phyloP scores from a whole-genome alignment of 2,329 filamentous ascomycete genomes.

The Cladosporium sp. region DNA sequence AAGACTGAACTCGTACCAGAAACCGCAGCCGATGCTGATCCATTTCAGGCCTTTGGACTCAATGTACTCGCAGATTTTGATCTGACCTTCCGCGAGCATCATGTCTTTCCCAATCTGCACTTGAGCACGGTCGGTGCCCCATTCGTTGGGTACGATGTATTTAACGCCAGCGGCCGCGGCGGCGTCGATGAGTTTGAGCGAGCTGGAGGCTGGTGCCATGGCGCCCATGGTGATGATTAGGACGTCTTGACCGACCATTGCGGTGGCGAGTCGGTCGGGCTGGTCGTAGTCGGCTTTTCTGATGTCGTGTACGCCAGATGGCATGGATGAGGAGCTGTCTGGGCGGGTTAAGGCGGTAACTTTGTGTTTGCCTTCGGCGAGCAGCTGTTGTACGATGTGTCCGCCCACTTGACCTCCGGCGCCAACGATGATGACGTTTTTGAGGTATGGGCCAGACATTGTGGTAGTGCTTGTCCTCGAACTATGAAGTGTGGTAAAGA shows the following conservation, averaged over 20 bases:
- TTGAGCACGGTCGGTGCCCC: no score
- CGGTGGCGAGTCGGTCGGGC: slow-evolving; percentile 20
- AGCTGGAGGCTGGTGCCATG: slow-evolving; percentile 14
- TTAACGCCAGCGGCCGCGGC: slow-evolving; percentile 27
- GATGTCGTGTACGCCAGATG: slow-evolving; percentile 18
- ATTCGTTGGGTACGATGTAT: slow-evolving; percentile 28
- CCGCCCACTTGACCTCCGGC: slow-evolving; percentile 27
- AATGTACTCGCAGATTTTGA: no score
- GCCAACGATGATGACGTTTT: no score
- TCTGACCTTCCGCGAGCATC: slow-evolving; percentile 21
- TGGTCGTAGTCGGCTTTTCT: slow-evolving; percentile 24
- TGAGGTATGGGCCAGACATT: no score
- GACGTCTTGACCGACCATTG: slow-evolving; percentile 29
- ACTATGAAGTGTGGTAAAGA: no score
- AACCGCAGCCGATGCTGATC: slow-evolving; percentile 26
- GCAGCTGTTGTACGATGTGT: slow-evolving; percentile 28
- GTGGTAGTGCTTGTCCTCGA: no score
- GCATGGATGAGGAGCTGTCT: slow-evolving; percentile 37
- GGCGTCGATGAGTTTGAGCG: slow-evolving; percentile 24
- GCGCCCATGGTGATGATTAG: slow-evolving; percentile 31
- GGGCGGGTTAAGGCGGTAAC: slow-evolving; percentile 37
- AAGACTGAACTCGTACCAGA: slow-evolving; percentile 36
- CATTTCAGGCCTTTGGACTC: slow-evolving; percentile 24
- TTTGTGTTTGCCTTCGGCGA: slow-evolving; percentile 28
- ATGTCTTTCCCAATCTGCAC: no score